Base-by-base conservation (phyloP, 495 filamentous ascomycete species). In the Lasiosphaeris hirsuta region DNA sequence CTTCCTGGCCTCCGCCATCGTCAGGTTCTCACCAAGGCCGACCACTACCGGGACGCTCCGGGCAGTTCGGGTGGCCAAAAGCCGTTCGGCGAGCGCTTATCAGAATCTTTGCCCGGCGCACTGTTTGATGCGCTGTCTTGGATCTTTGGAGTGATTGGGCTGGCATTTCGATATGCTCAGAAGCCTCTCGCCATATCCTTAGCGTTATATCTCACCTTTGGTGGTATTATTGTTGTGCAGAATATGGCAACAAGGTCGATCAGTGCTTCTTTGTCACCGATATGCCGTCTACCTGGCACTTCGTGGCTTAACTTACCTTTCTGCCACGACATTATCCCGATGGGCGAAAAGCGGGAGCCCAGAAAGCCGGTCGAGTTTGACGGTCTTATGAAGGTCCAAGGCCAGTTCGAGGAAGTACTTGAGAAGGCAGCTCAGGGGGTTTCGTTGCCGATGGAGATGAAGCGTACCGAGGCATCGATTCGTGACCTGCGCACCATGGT, bases 401-500 rank as follows among this genome's bases (percentile, higher is more conserved):
- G 77, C 10, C 74, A 77, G 44, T 87, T 92, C 43, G 86, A 87
- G 64, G 77, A 81, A 19, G 80, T 90, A 0, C 70, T 90, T 5
- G 80, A 87, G 55, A 80, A 81, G 46, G 78, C 78, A 13, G 75
- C 80, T 3, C 72, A 80, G 15, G 76, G 81, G n/a, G 79, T 79
- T 1, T 79, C 78, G 6, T 71, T 89, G 13, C 87, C 86, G 1
- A 68, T 85, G 56, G 82, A 86, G 59, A 88, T 90, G 81, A 89
- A 87, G 69, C 75, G 83, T 30, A 82, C 85, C 14, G 88, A 91
- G 63, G 75, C 83, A 15, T 83, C 85, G 4, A 85, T 92, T 19
- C 85, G 89, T 57, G 87, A 90, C 56, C 74, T 92, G 19, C 82
- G 85, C 10, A 86, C 88, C 50, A 67, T 86, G 43, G 85, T 90